These are phyloP conservation scores for Trichophaea hybrida DNA, from an alignment of 2,329 filamentous ascomycete species.

Conservation along the genomic window DNA sequence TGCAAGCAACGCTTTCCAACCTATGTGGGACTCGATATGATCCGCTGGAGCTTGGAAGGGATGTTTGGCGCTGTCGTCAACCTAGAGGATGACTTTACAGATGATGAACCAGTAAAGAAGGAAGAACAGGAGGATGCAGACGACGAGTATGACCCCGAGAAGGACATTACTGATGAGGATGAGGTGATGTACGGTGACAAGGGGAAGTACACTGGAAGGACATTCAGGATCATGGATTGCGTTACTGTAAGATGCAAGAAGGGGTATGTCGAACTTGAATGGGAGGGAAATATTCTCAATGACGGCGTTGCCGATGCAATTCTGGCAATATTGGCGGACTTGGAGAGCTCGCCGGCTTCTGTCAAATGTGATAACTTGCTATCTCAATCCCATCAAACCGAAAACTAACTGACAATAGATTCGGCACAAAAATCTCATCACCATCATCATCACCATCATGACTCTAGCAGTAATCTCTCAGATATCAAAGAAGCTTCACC, in stretches of 20 bases:
- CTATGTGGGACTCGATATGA: slow-evolving; percentile 75
- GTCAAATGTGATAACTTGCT: slow-evolving; percentile 57
- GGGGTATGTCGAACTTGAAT: slow-evolving; percentile 79
- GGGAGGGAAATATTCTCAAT: slow-evolving; percentile 96
- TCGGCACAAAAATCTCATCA: slow-evolving; percentile 44
- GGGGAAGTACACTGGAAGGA: slow-evolving; percentile 23
- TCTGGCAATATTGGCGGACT: slow-evolving; percentile 78
- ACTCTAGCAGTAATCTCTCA: slow-evolving; percentile 27
- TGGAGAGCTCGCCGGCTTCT: slow-evolving; percentile 86
- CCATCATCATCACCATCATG: slow-evolving; percentile 40
- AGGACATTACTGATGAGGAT: slow-evolving; percentile 34
- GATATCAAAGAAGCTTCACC: slow-evolving; percentile 45
- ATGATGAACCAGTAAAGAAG: slow-evolving; percentile 27
- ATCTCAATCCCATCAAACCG: slow-evolving; percentile 14
- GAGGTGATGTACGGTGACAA: slow-evolving; percentile 35
- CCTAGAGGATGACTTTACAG: slow-evolving; percentile 31
- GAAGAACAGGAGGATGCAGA: slow-evolving; percentile 27
- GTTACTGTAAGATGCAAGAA: slow-evolving; percentile 66
- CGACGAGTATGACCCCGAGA: slow-evolving; percentile 30
- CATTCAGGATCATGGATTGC: slow-evolving; percentile 72
- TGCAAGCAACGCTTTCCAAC: slow-evolving; percentile 85
- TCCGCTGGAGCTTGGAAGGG: slow-evolving; percentile 85
- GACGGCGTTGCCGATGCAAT: slow-evolving; percentile 96
- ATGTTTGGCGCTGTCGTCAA: slow-evolving; percentile 75
- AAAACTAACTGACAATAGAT: slow-evolving; percentile 32